Evolutionary conservation across 305 asterid species (phyloP), one percentile per base, ranked within the genome.

Genomic region (Caryopteris hybrid): DNA sequence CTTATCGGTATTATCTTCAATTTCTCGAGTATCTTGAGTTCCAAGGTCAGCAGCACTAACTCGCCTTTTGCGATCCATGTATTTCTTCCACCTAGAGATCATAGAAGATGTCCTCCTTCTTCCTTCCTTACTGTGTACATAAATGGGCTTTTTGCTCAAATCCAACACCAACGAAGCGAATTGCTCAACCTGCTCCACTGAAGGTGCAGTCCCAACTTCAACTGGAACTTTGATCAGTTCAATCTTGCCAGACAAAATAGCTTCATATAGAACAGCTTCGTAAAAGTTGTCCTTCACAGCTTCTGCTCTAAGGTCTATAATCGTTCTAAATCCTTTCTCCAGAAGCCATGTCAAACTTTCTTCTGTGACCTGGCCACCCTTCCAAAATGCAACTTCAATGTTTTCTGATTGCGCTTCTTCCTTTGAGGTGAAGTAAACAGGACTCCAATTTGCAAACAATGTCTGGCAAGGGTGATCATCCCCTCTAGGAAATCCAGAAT

Each of bases 91-190:
- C 77, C 97, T 89, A 52, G 96, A 91, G 61, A 94, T 80, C 84
- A 94, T 78, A 27, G 96, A 88, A 43, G 93, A 81, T 5, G 97
- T 85, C 80, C 99, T 85, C 79, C 86, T 75, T 68, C 83, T 84
- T 73, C 99, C 99, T 87, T 94, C 97, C 81, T 81, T 94, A 65
- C 99, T 88, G 71, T 91, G 97, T 55, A 94, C 87, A 72, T 91
- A 91, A 46, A 94, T 62, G 63, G 91, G 96, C 76, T 71, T 82
- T 78, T 74, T 86, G 71, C 86, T 81, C 29, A 83, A 76, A 81
- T 91, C 87, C 41, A 90, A 85, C 69, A 91, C 93, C 72, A 94
- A 66, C 57, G 83, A 67, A 25, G 91, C 86, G 70, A 94, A 91
- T 36, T 77, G 84, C 68, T 72, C 86, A 70, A 94, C 92, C 88